Percentiles rank a stretch among this genome's conserved stretches.
Conservation (phyloP, 1,284 basidiomycete species). For the Cryptococcus sp. region DNA sequence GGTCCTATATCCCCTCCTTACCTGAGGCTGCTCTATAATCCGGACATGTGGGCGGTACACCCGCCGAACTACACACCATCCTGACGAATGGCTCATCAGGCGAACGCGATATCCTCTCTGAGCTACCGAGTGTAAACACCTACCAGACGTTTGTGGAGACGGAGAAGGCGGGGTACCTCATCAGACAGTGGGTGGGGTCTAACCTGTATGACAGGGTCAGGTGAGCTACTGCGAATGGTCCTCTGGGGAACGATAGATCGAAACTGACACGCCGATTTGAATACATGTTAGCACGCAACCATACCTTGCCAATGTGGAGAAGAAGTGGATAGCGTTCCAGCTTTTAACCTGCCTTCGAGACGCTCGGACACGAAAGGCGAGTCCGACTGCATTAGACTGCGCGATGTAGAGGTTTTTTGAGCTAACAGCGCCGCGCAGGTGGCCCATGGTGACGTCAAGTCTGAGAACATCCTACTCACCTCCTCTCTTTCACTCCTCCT, state of each 20-base stretch:
- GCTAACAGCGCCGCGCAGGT: conserved; percentile 54
- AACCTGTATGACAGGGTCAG: conserved; percentile 97
- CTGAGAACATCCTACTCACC: conserved; percentile 94
- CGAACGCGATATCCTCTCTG: conserved; percentile 77
- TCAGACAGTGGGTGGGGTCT: conserved; percentile 91
- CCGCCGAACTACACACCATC: not conserved
- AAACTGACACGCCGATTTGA: conserved; percentile 1
- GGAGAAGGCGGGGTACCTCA: conserved; percentile 91
- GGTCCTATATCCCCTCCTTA: not conserved
- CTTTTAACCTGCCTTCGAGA: conserved; percentile 80
- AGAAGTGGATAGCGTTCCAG: conserved; percentile 98
- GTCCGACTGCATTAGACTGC: conserved; percentile 6
- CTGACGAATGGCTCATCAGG: conserved; percentile 54
- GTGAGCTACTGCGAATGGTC: conserved; percentile 53
- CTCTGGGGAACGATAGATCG: not conserved
- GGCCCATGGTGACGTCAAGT: conserved; percentile 96
- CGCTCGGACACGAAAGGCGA: conserved; percentile 64
- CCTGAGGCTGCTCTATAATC: not conserved
- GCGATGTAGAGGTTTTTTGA: not conserved
- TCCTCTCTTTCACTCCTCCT: conserved; percentile 95
- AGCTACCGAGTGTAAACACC: conserved; percentile 83
- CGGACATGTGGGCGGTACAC: not conserved
- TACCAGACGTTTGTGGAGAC: conserved; percentile 92
- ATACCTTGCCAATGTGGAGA: conserved; percentile 86
- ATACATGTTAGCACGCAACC: conserved; percentile 73